phyloP scores from a whole-genome alignment of 2,329 filamentous ascomycete species.

The Rutstroemia sp. region DNA sequence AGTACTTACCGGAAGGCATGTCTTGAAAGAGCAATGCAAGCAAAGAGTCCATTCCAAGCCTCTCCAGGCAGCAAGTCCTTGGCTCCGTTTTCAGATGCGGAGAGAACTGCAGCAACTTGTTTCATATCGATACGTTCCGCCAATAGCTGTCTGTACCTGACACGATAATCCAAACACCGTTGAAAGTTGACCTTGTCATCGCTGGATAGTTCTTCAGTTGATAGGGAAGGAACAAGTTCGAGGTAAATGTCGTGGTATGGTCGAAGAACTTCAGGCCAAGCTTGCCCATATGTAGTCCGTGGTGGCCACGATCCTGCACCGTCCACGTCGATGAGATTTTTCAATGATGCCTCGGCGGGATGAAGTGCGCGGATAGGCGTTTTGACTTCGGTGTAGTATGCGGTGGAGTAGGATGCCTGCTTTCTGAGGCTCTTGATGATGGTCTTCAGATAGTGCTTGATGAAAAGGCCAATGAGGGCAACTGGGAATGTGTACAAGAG shows the following conservation, averaged over 20 bases:
- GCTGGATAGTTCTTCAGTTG: slow-evolving; percentile 18
- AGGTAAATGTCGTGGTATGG: slow-evolving; percentile 29
- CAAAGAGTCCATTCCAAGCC: slow-evolving; percentile 31
- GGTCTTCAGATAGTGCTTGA: not conserved
- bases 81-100: slow-evolving; percentile 20
- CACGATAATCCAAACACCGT: slow-evolving; percentile 6
- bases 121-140: slow-evolving; percentile 1
- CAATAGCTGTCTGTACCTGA: slow-evolving; percentile 1
- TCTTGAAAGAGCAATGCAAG: slow-evolving; percentile 27
- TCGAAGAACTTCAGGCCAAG: slow-evolving; percentile 26
- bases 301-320: slow-evolving; percentile 23
- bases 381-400: not conserved
- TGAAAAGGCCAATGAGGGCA: not conserved
- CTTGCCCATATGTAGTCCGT: slow-evolving; percentile 13
- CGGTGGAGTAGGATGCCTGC: not conserved
- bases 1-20: slow-evolving; percentile 28
- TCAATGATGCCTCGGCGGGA: not conserved
- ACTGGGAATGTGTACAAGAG: not conserved
- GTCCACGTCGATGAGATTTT: slow-evolving; percentile 9
- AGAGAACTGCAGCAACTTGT: not conserved
- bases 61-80: slow-evolving; percentile 27
- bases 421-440: not conserved
- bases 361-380: not conserved
- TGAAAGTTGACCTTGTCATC: slow-evolving; percentile 26
- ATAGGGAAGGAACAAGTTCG: slow-evolving; percentile 24